Base-by-base conservation (phyloP, 257 asterid species). In the Lithospermum erythrorhizon region DNA sequence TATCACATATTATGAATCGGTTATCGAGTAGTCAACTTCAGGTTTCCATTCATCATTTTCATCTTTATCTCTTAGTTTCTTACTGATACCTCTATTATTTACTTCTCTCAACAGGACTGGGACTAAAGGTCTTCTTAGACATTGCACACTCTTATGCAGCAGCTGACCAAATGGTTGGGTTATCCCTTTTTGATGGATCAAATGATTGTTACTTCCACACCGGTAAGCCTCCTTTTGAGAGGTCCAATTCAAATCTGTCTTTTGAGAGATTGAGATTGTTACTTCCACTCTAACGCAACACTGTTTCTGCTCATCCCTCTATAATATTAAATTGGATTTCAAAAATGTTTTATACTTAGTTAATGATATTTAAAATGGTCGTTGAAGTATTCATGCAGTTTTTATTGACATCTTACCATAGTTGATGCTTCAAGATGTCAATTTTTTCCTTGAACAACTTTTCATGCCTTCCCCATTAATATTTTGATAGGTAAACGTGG, bases 101-200 rank as follows among this genome's bases (percentile, higher is more conserved):
- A 37, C 19, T 63, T 67, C 67, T 59, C 23, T 58, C 65, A 72
- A 73, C 82, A 91, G 98, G 95, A 65, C 93, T 76, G 73, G 98
- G 98, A 57, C 75, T 91, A 63, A 77, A 81, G 63, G 95, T 91
- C 69, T 75, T 91, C 76, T 78, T 91, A 73, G 98, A 91, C 73
- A 84, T 91, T 30, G 90, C 86, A 66, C 98, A 91, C 75, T 88
- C 98, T 21, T 91, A 91, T 68, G 95, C 98, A 55, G 98, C 96
- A 66, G 87, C 98, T 64, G 98, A 91, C 17, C 96, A 91, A 80
- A 88, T 86, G 96, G 90, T 84, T 62, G 98, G 98, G 35, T 73
- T 88, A 72, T 82, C 98, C 65, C 94, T 59, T 72, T 91, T 82
- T 78, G 98, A 91, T 75, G 98, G 98, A 79, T 72, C 98, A 72